Conservation (phyloP, 2,329 filamentous ascomycete genomes). For the Aquanectria penicillioides region DNA sequence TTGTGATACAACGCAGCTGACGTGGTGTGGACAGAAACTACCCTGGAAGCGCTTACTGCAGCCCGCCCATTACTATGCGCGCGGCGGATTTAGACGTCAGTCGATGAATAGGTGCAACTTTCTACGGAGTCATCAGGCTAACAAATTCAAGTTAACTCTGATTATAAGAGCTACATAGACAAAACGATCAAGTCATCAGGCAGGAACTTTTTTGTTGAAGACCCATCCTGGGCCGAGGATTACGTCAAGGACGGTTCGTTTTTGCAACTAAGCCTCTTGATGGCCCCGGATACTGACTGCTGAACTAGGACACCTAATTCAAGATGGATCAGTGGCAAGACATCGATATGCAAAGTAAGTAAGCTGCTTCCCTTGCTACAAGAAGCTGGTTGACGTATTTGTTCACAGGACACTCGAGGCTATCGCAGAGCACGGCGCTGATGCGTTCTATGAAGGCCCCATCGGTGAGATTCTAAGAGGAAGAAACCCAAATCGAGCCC, state of each 20-base stretch:
- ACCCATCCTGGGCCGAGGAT: slow-evolving; percentile 85
- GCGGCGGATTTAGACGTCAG: slow-evolving; percentile 71
- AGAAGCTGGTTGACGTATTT: slow-evolving; percentile 16
- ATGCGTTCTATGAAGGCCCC: slow-evolving; percentile 78
- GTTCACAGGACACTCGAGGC: slow-evolving; percentile 70
- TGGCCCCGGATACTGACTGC: slow-evolving; percentile 6
- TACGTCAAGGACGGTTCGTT: slow-evolving; percentile 79
- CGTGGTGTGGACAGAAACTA: slow-evolving; percentile 52
- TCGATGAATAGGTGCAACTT: too few species aligned
- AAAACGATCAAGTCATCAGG: slow-evolving; percentile 48
- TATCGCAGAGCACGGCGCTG: slow-evolving; percentile 77
- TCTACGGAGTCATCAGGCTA: slow-evolving; percentile 34
- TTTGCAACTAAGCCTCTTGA: not conserved
- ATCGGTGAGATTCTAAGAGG: slow-evolving; percentile 55
- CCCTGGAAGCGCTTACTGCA: slow-evolving; percentile 78
- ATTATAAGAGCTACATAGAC: slow-evolving; percentile 79
- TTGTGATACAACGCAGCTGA: slow-evolving; percentile 6
- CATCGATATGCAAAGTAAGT: slow-evolving; percentile 74
- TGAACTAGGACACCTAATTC: slow-evolving; percentile 66
- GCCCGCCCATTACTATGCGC: slow-evolving; percentile 79
- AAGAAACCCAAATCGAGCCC: not conserved
- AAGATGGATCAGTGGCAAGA: slow-evolving; percentile 79
- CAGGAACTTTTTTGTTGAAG: slow-evolving; percentile 74
- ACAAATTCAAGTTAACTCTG: slow-evolving; percentile 70
- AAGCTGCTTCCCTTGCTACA: not conserved